Conservation (phyloP, 805 yeast genomes). For the Saturnispora gosingensis region DNA sequence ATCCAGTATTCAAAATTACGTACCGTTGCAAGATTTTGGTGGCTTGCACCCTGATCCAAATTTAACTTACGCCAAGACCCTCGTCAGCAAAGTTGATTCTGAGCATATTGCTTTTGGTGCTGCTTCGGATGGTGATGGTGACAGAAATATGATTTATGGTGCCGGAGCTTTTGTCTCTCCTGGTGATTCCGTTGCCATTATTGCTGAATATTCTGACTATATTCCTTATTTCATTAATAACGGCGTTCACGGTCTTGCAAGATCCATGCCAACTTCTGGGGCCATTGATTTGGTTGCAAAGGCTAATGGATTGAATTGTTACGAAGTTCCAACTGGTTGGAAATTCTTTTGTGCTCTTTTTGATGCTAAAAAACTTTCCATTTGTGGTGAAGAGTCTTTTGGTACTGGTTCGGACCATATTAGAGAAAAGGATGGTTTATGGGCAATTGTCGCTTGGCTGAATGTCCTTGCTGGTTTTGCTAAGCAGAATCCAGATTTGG, state of each 20-base stretch:
- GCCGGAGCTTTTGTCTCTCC: constrained; percentile 92
- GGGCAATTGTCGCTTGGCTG: constrained; percentile 98
- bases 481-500: constrained; percentile 37
- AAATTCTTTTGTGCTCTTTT: constrained; percentile 93
- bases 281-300: constrained; percentile 90
- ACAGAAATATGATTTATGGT: constrained; percentile 97
- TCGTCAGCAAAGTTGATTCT: constrained; percentile 78
- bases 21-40: constrained; percentile 85
- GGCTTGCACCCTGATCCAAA: constrained; percentile 98
- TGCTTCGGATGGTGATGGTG: constrained; percentile 99
- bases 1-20: constrained; percentile 65
- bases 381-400: constrained; percentile 96
- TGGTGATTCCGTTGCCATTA: constrained; percentile 96
- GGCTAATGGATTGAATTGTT: constrained; percentile 59
- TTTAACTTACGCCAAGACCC: constrained; percentile 82
- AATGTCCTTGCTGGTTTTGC: constrained; percentile 84
- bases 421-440: constrained; percentile 94
- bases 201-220: constrained; percentile 79
- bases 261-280: constrained; percentile 96
- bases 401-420: constrained; percentile 98
- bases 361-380: constrained; percentile 85
- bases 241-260: constrained; percentile 87
- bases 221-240: constrained; percentile 86
- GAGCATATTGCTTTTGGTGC: constrained; percentile 89
- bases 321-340: constrained; percentile 99